Conservation (phyloP, 768 basidiomycete genomes). For the Lactarius akahatsu region DNA sequence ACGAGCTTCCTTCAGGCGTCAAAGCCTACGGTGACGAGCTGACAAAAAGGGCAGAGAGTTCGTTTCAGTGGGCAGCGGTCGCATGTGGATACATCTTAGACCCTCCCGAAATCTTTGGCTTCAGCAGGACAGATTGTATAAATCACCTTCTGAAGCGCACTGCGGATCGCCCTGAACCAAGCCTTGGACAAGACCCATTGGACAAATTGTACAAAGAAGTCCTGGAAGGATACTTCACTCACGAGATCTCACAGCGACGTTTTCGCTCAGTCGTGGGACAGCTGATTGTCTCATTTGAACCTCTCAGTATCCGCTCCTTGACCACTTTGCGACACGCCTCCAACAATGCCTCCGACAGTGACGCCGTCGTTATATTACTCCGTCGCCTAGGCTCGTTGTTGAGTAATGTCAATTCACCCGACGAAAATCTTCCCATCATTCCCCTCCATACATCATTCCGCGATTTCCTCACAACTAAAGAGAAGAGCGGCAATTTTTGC, state of each 20-base stretch:
- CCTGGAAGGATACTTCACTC: too few relatives aligned
- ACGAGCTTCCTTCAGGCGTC: background rate
- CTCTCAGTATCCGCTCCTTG: background rate
- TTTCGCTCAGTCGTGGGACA: constrained; percentile 1
- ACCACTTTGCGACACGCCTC: background rate
- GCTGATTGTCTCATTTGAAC: background rate
- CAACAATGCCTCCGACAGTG: background rate
- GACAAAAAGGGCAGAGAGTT: background rate
- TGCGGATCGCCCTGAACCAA: background rate
- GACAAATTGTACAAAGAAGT: too few relatives aligned
- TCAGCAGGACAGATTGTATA: too few relatives aligned
- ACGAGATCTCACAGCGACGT: background rate
- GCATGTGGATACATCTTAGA: background rate
- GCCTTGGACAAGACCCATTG: background rate
- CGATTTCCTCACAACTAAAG: constrained; percentile 2
- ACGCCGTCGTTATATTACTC: background rate
- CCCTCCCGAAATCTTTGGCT: too few relatives aligned
- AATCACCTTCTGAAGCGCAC: too few relatives aligned
- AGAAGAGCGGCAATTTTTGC: background rate
- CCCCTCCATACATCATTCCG: constrained; percentile 1
- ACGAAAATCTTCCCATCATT: background rate
- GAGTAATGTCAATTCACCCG: background rate
- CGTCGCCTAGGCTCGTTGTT: background rate
- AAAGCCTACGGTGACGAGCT: background rate
- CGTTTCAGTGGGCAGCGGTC: background rate